Evolutionary conservation across 176 grass and related monocot species (phyloP), one percentile per base, ranked within the genome.

Genomic region (Triticum dicoccoides): DNA sequence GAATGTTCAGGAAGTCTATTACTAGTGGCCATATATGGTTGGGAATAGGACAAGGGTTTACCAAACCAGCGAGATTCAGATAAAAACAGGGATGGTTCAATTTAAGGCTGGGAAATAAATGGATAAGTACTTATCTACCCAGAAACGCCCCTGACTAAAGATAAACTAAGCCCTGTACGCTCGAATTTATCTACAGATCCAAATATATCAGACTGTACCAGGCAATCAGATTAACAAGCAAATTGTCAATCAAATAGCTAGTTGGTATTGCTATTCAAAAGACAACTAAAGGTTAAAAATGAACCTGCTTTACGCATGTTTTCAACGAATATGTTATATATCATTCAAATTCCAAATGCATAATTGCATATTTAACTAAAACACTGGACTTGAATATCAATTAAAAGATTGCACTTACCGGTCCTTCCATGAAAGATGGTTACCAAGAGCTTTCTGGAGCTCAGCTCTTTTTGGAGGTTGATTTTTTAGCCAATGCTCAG

Each of bases 401-500:
- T 63, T 51, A 75, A 86, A 73, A 69, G 86, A 33, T 87, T 87
- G 69, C 59, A 84, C 85, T 90, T 94, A 96, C 97, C 94, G 93
- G 77, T 98, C 94, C 87, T 98, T 98, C 86, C 93, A 96, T 42
- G 97, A 98, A 56, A 98, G 97, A 96, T 98, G 97, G 86, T 91
- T 98, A 64, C 97, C 97, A 82, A 98, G 92, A 82, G 97, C 97
- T 90, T 98, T 95, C 90, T 94, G 93, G 82, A 98, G 97, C 49
- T 98, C 97, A 80, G 65, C 84, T 96, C 97, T 96, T 85, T 98
- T 98, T 65, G 97, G 94, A 86, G 87, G 92, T 85, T 96, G 97
- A 91, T 94, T 96, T 85, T 94, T 95, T 7, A 86, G 83, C 97
- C 97, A 98, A 88, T 96, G 97, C 80, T 98, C 97, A 61, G 93